Conservation (phyloP, 306 rosid genomes). For the Cucurbita ficifolia region DNA sequence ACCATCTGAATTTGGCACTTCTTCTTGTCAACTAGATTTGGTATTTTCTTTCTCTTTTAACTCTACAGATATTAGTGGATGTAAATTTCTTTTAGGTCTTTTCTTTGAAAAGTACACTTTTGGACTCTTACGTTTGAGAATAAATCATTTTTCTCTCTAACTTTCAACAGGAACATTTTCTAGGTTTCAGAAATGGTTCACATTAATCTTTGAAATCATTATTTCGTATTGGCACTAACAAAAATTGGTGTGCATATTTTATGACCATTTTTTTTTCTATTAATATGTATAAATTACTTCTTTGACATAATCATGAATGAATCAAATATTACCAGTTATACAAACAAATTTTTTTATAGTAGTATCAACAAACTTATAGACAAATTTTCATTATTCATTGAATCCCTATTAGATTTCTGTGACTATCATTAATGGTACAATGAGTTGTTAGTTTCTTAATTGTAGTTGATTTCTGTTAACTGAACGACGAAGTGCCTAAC, state of each 20-base stretch:
- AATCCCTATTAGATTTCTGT: background rate
- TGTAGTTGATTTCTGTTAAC: background rate
- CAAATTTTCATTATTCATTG: background rate
- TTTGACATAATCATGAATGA: background rate
- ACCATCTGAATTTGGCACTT: constrained; percentile 33
- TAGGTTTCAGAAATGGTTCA: background rate
- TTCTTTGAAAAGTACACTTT: background rate
- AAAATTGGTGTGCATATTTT: background rate
- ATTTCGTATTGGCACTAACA: background rate
- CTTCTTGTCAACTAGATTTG: constrained; percentile 43
- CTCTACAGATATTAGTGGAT: background rate
- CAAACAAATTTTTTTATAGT: background rate
- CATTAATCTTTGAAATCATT: constrained; percentile 1
- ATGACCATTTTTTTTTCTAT: background rate
- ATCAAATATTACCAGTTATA: background rate
- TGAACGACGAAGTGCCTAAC: background rate
- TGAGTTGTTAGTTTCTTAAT: background rate
- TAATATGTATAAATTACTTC: background rate
- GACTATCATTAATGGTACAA: background rate
- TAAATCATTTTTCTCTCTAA: background rate
- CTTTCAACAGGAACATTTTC: background rate
- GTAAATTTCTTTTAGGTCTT: background rate
- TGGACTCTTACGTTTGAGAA: background rate
- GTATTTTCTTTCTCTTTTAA: constrained; percentile 25
- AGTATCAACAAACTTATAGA: background rate